phyloP scores from a whole-genome alignment of 345 rosid species.

The Eucalyptus pauciflora region DNA sequence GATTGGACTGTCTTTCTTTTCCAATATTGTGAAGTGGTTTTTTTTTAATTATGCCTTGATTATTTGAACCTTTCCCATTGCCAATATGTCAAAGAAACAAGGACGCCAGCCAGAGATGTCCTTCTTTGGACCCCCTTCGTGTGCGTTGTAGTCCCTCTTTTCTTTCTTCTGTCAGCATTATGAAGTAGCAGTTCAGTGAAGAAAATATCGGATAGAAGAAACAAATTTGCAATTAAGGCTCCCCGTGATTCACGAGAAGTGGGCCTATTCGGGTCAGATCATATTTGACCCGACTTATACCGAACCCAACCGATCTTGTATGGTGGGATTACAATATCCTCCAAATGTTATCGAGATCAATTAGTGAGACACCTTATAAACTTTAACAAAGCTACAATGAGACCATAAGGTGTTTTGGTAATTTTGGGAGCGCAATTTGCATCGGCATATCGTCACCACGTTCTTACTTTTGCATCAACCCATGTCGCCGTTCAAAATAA shows the following conservation, averaged over 20 bases:
- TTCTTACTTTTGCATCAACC: background rate
- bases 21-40: too few relatives aligned
- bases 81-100: background rate
- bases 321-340: background rate
- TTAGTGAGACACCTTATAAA: background rate
- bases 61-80: background rate
- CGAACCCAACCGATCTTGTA: background rate
- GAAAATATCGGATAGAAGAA: background rate
- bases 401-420: background rate
- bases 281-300: background rate
- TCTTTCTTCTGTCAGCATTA: background rate
- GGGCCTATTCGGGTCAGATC: too few relatives aligned
- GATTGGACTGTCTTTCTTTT: background rate
- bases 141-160: background rate
- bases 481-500: background rate
- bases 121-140: background rate
- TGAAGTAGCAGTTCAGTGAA: background rate
- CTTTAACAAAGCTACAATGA: background rate
- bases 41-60: background rate
- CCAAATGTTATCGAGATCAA: background rate
- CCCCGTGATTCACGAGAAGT: too few relatives aligned
- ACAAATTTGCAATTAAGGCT: background rate
- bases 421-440: background rate
- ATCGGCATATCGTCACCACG: background rate
- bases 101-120: background rate